Evolutionary conservation across 129 eudicot genomes (phyloP), one percentile per base, ranked within the genome.

Genomic region (Centrapalus pauciflorus): DNA sequence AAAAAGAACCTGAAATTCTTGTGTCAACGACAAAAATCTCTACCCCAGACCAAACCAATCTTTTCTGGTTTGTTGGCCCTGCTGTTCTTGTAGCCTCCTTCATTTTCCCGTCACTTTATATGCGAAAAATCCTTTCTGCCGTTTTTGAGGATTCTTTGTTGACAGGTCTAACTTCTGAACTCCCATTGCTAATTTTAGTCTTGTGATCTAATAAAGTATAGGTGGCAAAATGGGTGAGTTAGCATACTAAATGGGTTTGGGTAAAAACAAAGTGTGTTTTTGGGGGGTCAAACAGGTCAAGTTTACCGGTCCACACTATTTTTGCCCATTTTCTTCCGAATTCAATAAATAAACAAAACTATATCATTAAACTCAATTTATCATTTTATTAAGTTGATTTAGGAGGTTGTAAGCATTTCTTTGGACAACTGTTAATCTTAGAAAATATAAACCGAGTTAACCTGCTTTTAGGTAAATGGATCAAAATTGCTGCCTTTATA

Each of bases 111-210:
- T 89, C 99, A 33, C 96, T 93, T 55, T 89, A 89, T 72, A 79
- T 93, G 74, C 95, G 99, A 73, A 89, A 76, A 68, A 86, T 93
- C 28, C 77, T 93, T 7, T 93, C 93, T 1, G 73, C 84, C 16
- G 76, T 93, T 54, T 93, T 89, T 81, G 96, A 93, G 81, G 97
- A 93, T 72, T 89, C 99, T 73, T 48, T 93, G 29, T 81, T 93
- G 79, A 93, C 99, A 61, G 99, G 99, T 89, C 40, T 19, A 69
- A 20, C 59, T 24, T 68, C 67, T 24, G 12, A 55, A 14, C 10
- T 9, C 51, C 13, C 1, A 3, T 74, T 46, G 20, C 11, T 58
- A 41, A 11, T 27, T 20, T 41, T 25, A 43, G 38, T 21, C 13
- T 48, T 17, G 20, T 17, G 56, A 43, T 25, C 41, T 38, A 38